Evolutionary conservation across 164 flowering plant genomes (phyloP), one percentile per base, ranked within the genome.

Genomic region (Magnolia officinalis): DNA sequence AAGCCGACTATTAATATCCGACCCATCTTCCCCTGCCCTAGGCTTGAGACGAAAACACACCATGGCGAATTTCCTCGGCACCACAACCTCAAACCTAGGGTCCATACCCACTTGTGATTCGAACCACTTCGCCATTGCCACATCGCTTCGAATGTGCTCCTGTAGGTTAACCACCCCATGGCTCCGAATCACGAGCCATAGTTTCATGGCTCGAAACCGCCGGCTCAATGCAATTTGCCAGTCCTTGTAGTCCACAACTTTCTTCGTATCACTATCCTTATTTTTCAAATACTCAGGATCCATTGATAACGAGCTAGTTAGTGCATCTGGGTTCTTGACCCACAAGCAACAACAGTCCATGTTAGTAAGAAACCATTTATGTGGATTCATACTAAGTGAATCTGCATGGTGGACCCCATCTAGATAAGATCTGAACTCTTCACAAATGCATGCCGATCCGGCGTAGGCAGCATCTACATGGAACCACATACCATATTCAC

Each of bases 381-480:
- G 91, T 1, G 89, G 87, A 69, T 83, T 85, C 5, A 87, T 50
- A 67, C 90, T 90, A 26, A 89, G 19, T 0, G 91, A 89, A 78
- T 88, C 88, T 0, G 77, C 84, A 19, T 72, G 72, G 6, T 89
- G 91, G 0, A 90, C 63, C 37, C 89, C 91, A 59, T 83, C 55
- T 31, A 89, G 23, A 61, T 80, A 81, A 31, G 83, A 81, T 8
- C 90, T 78, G 20, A 84, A 87, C 85, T 90, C 93, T 1, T 91
- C 89, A 26, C 91, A 88, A 2, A 90, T 87, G 31, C 91, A 88
- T 1, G 89, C 90, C 8, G 84, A 82, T 0, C 90, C 90, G 7
- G 77, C 89, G 45, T 88, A 87, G 0, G 90, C 92, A 1, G 89
- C 91, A 68, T 90, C 91, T 55, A 90, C 88, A 75, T 89, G 94